These are phyloP conservation scores for Aegilops sharonensis DNA, from an alignment of 176 grass and related monocot species.

Conservation along the genomic window DNA sequence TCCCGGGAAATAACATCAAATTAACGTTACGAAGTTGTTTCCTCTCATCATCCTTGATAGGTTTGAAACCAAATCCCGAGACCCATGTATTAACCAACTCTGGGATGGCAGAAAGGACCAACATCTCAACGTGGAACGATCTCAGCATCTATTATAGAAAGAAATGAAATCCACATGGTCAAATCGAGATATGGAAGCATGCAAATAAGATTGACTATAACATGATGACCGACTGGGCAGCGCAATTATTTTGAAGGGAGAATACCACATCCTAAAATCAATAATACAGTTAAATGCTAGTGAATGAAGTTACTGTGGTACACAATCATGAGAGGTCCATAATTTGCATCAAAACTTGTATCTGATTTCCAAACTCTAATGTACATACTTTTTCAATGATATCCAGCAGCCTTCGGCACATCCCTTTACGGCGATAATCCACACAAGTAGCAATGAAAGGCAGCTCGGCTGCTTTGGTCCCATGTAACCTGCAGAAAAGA, in stretches of 20 bases:
- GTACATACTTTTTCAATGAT: slow-evolving; percentile 80
- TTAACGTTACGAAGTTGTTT: slow-evolving; percentile 65
- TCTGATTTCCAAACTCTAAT: neutral
- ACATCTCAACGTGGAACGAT: slow-evolving; percentile 78
- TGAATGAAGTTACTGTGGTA: neutral
- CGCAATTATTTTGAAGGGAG: slow-evolving; percentile 15
- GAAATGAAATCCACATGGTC: slow-evolving; percentile 26
- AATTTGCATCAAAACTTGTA: slow-evolving; percentile 25
- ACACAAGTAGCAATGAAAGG: slow-evolving; percentile 80
- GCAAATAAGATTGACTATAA: slow-evolving; percentile 13
- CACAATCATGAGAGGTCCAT: slow-evolving; percentile 7
- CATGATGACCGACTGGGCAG: neutral
- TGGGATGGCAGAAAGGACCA: slow-evolving; percentile 93
- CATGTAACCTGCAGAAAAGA: slow-evolving; percentile 65
- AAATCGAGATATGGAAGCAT: slow-evolving; percentile 30
- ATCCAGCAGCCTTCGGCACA: slow-evolving; percentile 71
- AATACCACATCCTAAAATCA: slow-evolving; percentile 6
- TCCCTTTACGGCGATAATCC: slow-evolving; percentile 82
- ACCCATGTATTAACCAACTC: slow-evolving; percentile 91
- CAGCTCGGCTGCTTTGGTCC: slow-evolving; percentile 78
- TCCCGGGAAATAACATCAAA: slow-evolving; percentile 94
- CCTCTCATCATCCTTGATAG: slow-evolving; percentile 70
- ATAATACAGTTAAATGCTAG: neutral
- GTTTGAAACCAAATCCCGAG: slow-evolving; percentile 90
- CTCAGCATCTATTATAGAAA: slow-evolving; percentile 63